A percentile compares a stretch with the other conserved stretches of the same genome.
Evolutionary conservation across 2,329 filamentous ascomycete species (phyloP).

Genomic region (Sporothrix variecibatus): DNA sequence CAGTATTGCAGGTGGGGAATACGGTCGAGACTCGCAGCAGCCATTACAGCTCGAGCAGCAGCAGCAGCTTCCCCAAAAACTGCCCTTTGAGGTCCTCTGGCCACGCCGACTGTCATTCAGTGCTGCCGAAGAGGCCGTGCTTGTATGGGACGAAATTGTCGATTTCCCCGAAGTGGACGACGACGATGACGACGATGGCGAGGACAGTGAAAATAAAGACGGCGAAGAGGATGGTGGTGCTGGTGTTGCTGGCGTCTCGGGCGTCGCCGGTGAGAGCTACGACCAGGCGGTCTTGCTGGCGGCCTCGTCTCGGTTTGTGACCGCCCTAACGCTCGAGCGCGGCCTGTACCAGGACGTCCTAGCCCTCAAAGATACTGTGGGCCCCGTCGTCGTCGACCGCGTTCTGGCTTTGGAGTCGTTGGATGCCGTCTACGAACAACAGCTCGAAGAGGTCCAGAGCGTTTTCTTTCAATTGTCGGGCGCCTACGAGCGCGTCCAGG

Average conservation of each 20-base stretch:
- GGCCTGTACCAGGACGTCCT: slow-evolving; percentile 56
- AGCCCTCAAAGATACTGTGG: slow-evolving; percentile 54
- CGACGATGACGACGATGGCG: slow-evolving; percentile 14
- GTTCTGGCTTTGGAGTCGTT: slow-evolving; percentile 59
- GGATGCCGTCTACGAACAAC: slow-evolving; percentile 61
- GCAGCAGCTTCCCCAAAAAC: not conserved
- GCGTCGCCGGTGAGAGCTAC: slow-evolving; percentile 12
- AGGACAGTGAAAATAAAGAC: slow-evolving; percentile 31
- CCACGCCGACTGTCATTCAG: slow-evolving; percentile 75
- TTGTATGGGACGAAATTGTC: slow-evolving; percentile 63
- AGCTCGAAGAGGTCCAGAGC: slow-evolving; percentile 65
- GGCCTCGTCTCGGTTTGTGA: slow-evolving; percentile 39
- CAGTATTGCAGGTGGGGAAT: slow-evolving; percentile 48
- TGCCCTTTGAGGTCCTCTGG: slow-evolving; percentile 48
- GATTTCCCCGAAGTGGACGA: slow-evolving; percentile 39
- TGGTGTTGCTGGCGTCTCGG: slow-evolving; percentile 26
- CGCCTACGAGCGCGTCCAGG: slow-evolving; percentile 66
- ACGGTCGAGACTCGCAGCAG: not conserved
- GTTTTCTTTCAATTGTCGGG: slow-evolving; percentile 72
- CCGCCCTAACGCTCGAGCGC: slow-evolving; percentile 56
- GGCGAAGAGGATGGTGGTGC: slow-evolving; percentile 31
- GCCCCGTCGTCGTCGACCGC: slow-evolving; percentile 63
- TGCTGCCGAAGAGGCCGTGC: slow-evolving; percentile 71
- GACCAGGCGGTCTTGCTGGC: slow-evolving; percentile 2
- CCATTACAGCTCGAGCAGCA: not conserved